Evolutionary conservation across 2,329 filamentous ascomycete genomes (phyloP), one percentile per base, ranked within the genome.

Genomic region (Lachnellula suecica): DNA sequence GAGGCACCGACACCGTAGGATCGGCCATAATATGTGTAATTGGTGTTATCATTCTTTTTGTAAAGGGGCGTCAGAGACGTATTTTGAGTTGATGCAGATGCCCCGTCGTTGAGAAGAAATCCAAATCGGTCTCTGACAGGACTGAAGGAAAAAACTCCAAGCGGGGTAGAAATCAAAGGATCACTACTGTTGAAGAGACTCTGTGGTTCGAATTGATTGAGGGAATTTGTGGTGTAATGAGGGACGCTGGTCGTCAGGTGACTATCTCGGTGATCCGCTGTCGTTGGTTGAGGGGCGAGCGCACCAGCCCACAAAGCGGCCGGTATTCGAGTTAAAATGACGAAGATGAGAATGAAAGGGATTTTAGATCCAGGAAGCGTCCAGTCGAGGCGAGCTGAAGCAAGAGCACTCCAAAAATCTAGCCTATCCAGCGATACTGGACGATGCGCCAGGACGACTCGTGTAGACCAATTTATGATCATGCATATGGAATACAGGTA

Each of bases 1-100:
- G 51, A 46, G 9, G 51, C 10, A 2, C 46, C 45, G 24, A 53
- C 25, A 24, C 51, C 51, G 24, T 49, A 53, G 20, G 46, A 53
- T 35, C 51, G 5, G 3, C 51, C 51, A 35, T 49, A 27, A 20
- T 49, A 49, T 4, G 41, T 49, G 20, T 45, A 46, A 4, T 47
- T 27, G 3, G 51, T 40, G 23, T 45, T 31, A 35, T 49, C 51
- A 27, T 40, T 17, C 19, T 53, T 53, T 17, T 45, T 15, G 45
- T 49, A 13, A 24, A 43, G 40, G 9, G 20, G 40, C 7, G 20
- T 23, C 10, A 22, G 8, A 7, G 22, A 8, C 4, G 13, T 43
- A 23, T 43, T 23, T 23, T 43, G 40, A 20, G 40, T 23, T 20
- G 40, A 43, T 20, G 40, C 40, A 9, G 40, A 43, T 4, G 15